phyloP scores from a whole-genome alignment of 805 yeast genomes.

The Ogataea haglerorum region DNA sequence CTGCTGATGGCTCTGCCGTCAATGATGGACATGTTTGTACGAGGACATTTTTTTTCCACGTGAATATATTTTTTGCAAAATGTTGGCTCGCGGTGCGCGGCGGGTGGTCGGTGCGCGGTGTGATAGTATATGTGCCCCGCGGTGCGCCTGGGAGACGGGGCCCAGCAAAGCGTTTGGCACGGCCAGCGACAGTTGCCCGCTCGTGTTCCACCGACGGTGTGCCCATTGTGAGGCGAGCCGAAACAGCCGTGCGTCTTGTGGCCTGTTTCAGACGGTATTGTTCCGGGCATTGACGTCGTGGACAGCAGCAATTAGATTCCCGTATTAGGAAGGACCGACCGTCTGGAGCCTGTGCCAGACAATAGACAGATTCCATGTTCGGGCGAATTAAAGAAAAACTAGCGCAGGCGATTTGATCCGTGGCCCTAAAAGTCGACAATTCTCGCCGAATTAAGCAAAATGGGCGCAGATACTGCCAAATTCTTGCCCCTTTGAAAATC shows the following conservation, averaged over 20 bases:
- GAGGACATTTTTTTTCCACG: conserved; percentile 5
- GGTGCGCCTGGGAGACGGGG: too few species aligned
- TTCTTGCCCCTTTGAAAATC: conserved; percentile 6
- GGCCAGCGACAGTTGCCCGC: too few species aligned
- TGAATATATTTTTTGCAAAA: conserved; percentile 1
- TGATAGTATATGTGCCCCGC: too few species aligned
- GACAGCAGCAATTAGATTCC: conserved; percentile 1
- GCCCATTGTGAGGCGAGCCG: too few species aligned
- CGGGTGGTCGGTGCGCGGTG: neutral
- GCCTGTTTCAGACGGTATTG: neutral
- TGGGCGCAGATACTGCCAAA: conserved; percentile 1
- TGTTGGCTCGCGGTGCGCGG: conserved; percentile 6
- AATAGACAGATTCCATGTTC: neutral
- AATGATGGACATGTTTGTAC: conserved; percentile 35
- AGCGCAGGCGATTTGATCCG: conserved; percentile 3
- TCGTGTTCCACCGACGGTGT: too few species aligned
- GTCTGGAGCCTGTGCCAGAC: conserved; percentile 1
- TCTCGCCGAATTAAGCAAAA: conserved; percentile 1
- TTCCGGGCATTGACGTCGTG: neutral
- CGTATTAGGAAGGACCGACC: conserved; percentile 1
- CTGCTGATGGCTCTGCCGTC: conserved; percentile 58
- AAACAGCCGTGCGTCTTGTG: neutral
- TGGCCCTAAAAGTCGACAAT: neutral
- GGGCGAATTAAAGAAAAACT: neutral
- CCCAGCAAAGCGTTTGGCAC: too few species aligned